phyloP scores from a whole-genome alignment of 208 protist species.

The Herpetomonas samuelpessoai region DNA sequence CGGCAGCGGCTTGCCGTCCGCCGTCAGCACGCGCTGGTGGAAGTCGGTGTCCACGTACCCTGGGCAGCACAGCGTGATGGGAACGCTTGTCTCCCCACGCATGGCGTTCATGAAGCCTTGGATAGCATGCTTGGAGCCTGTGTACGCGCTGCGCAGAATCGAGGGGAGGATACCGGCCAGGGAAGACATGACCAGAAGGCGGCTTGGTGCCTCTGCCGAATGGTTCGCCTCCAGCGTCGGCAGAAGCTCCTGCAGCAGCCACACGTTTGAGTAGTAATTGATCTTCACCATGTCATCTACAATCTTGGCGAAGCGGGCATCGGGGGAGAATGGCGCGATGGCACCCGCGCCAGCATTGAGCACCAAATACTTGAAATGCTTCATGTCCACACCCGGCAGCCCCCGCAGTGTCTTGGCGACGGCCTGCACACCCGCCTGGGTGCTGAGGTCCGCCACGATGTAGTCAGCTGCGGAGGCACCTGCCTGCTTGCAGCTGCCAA shows the following conservation, averaged over 20 bases:
- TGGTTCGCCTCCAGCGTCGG: slow-evolving; percentile 41
- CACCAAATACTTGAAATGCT: slow-evolving; percentile 57
- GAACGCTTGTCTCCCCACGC: slow-evolving; percentile 65
- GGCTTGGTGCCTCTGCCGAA: slow-evolving; percentile 28
- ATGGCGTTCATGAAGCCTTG: slow-evolving; percentile 88
- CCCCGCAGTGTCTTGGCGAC: slow-evolving; percentile 23
- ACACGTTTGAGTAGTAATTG: slow-evolving; percentile 87
- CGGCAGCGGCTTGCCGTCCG: slow-evolving; percentile 26
- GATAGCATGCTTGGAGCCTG: slow-evolving; percentile 83
- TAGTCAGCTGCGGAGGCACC: slow-evolving; percentile 51
- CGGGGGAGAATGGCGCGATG: slow-evolving; percentile 62
- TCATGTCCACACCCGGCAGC: slow-evolving; percentile 13
- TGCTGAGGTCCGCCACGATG: slow-evolving; percentile 64
- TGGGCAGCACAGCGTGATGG: slow-evolving; percentile 79
- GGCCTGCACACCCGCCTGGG: slow-evolving; percentile 25
- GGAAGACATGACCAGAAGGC: slow-evolving; percentile 76
- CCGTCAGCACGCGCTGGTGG: slow-evolving; percentile 52
- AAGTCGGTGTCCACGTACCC: slow-evolving; percentile 87
- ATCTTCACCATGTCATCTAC: slow-evolving; percentile 78
- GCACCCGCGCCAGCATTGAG: slow-evolving; percentile 81
- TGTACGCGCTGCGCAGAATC: slow-evolving; percentile 72
- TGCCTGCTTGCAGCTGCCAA: slow-evolving; percentile 26
- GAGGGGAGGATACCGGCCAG: slow-evolving; percentile 77
- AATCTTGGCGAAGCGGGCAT: slow-evolving; percentile 43
- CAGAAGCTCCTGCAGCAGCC: slow-evolving; percentile 65